Base-by-base conservation (phyloP, 2,329 filamentous ascomycete genomes). In the Diaporthe amygdali region DNA sequence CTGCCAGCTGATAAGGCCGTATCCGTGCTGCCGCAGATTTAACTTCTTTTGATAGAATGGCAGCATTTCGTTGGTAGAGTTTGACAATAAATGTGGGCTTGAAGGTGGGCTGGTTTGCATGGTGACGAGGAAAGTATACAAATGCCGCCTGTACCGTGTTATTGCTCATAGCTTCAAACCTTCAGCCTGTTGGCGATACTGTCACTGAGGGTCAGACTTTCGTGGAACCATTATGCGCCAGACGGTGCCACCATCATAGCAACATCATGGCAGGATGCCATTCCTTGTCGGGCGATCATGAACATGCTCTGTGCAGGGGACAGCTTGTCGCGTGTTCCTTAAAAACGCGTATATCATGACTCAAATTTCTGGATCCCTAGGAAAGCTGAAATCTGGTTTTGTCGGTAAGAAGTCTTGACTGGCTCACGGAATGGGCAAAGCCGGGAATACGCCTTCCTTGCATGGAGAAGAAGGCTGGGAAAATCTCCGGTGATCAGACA, bases 1-100 rank as follows among this genome's bases (percentile, higher is more conserved):
- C 27, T 63, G 56, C 56, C 56, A 63, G 59, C 59, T 63, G 59
- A 63, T 32, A 47, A 49, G 30, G 32, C 34, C 41, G 46, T 37
- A 37, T 37, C 59, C 59, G 59, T 34, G 20, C 44, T 34, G 34
- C 59, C 30, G 27, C 27, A 49, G 30, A n/a, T 20, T 41, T 64
- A n/a, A 10, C 20, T 17, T 55, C 10, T 37, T 55, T 4, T 32
- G 59, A 44, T 47, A 64, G 27, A 34, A 39, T 20, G 25, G 12
- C 22, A 32, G 54, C 9, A n/a, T 6, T 27, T 27, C 10, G 17
- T 68, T 68, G 22, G 66, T 22, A 59, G 30, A 30, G 34, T 37
- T 30, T 49, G 41, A 55, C 55, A 30, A 59, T 30, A 37, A 68
- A 39, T 49, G 20, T 51, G 52, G 52, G n/a, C 44, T 25, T 22